Conservation (phyloP, 495 filamentous ascomycete genomes). For the Xylaria intraflava region DNA sequence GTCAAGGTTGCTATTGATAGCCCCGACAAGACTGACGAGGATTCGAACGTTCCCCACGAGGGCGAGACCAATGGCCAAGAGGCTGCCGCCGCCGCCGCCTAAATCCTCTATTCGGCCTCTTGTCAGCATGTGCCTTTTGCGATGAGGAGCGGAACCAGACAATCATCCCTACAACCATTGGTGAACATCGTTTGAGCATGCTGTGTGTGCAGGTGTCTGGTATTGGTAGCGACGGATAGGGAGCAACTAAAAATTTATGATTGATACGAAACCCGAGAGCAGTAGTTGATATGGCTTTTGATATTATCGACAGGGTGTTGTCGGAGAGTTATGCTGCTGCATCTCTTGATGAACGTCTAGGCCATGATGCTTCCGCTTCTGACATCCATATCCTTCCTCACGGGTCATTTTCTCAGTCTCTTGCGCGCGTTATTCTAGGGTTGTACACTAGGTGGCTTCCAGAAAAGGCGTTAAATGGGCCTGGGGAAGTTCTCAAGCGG, state of each 20-base stretch:
- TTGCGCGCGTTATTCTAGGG: constrained; percentile 25
- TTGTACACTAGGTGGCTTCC: constrained; percentile 31
- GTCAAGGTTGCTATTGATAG: constrained; percentile 99
- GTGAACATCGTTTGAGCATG: constrained; percentile 18
- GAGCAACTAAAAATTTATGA: constrained; percentile 20
- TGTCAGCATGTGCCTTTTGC: constrained; percentile 13
- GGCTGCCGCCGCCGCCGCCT: constrained; percentile 28
- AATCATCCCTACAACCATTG: constrained; percentile 15
- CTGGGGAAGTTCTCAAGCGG: constrained; percentile 31
- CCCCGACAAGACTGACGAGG: constrained; percentile 95
- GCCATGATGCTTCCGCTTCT: constrained; percentile 16
- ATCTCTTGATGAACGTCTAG: constrained; percentile 14
- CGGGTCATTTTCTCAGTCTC: constrained; percentile 21
- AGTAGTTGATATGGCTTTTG: constrained; percentile 16
- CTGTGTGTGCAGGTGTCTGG: constrained; percentile 13
- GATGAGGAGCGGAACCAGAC: constrained; percentile 14
- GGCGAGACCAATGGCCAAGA: constrained; percentile 40
- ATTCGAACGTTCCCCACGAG: constrained; percentile 48
- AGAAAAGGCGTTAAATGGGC: constrained; percentile 22
- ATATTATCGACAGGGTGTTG: constrained; percentile 14
- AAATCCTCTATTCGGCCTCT: constrained; percentile 12
- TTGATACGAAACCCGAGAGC: constrained; percentile 21
- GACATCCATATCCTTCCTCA: constrained; percentile 16
- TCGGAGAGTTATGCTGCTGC: constrained; percentile 14
- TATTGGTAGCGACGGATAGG: constrained; percentile 15